Percentiles rank a stretch among this genome's conserved stretches.
Evolutionary conservation across 257 asterid species (phyloP).

Genomic region (Solanum pennellii): DNA sequence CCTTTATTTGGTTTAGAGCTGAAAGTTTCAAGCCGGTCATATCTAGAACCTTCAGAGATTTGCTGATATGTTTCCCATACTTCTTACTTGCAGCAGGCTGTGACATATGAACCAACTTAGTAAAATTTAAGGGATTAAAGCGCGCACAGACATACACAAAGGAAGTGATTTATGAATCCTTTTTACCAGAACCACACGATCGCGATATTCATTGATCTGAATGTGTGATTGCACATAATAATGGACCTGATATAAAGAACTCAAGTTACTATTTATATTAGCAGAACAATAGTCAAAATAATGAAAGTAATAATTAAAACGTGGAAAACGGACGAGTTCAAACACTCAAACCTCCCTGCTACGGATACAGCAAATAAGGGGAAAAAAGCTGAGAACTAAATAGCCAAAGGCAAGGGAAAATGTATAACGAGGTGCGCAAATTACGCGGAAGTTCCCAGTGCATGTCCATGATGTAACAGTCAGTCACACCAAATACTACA

Average conservation of each 20-base stretch:
- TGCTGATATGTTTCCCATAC: constrained; percentile 37
- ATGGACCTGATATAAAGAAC: constrained; percentile 34
- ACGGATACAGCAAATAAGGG: neutral
- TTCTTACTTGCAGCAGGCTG: constrained; percentile 54
- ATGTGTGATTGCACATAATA: constrained; percentile 75
- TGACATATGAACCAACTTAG: neutral
- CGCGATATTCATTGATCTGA: constrained; percentile 74
- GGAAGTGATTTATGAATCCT: constrained; percentile 3
- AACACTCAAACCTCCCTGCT: neutral
- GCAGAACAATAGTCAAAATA: neutral
- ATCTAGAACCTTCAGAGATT: constrained; percentile 54
- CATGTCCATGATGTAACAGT: neutral
- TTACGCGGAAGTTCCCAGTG: neutral
- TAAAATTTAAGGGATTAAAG: neutral
- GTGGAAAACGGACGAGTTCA: neutral
- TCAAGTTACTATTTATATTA: neutral
- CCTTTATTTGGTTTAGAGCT: constrained; percentile 58
- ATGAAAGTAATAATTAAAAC: neutral
- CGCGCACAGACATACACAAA: neutral
- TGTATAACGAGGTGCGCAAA: neutral
- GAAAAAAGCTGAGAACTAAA: neutral
- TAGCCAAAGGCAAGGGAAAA: neutral
- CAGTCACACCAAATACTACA: neutral
- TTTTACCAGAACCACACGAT: constrained; percentile 57
- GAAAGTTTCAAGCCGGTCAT: constrained; percentile 76